A percentile compares a stretch with the other conserved stretches of the same genome.
These are phyloP conservation scores for Piloderma croceum DNA, from an alignment of 768 basidiomycete genomes.

Conservation along the genomic window DNA sequence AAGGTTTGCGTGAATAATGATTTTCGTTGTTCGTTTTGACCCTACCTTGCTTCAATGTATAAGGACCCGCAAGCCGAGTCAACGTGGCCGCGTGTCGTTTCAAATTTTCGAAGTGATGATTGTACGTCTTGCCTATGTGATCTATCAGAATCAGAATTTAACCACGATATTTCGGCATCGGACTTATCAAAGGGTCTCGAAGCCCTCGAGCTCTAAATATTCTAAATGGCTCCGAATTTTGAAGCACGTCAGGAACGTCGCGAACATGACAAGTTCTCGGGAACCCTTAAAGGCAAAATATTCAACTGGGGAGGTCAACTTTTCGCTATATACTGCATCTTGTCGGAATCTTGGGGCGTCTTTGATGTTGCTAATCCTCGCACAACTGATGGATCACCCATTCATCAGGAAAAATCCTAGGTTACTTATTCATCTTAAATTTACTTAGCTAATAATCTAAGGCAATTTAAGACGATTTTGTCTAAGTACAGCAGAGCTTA, in stretches of 20 bases:
- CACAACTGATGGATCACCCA: slow-evolving; percentile 77
- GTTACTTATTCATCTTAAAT: too few species aligned
- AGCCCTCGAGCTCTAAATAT: slow-evolving; percentile 61
- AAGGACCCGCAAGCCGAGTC: slow-evolving; percentile 21
- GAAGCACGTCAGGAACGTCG: slow-evolving; percentile 44
- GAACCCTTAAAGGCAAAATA: slow-evolving; percentile 51
- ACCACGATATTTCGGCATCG: too few species aligned
- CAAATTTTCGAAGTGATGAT: slow-evolving; percentile 46
- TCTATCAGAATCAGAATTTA: too few species aligned
- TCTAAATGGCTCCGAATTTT: slow-evolving; percentile 58
- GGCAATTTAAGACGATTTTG: too few species aligned
- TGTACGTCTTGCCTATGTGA: too few species aligned
- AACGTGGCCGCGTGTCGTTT: slow-evolving; percentile 47
- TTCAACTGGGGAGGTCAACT: slow-evolving; percentile 41
- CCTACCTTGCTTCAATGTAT: not conserved
- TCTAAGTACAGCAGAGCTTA: too few species aligned
- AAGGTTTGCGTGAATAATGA: slow-evolving; percentile 15
- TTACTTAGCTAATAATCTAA: too few species aligned
- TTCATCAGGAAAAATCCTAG: too few species aligned
- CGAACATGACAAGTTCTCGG: slow-evolving; percentile 42
- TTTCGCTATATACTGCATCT: slow-evolving; percentile 64
- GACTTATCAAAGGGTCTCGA: slow-evolving; percentile 45
- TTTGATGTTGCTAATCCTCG: slow-evolving; percentile 68
- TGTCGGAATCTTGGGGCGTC: slow-evolving; percentile 67
- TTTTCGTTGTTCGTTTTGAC: not conserved